phyloP scores from a whole-genome alignment of 768 basidiomycete species.

The Pilatotrama ljubarskyi region DNA sequence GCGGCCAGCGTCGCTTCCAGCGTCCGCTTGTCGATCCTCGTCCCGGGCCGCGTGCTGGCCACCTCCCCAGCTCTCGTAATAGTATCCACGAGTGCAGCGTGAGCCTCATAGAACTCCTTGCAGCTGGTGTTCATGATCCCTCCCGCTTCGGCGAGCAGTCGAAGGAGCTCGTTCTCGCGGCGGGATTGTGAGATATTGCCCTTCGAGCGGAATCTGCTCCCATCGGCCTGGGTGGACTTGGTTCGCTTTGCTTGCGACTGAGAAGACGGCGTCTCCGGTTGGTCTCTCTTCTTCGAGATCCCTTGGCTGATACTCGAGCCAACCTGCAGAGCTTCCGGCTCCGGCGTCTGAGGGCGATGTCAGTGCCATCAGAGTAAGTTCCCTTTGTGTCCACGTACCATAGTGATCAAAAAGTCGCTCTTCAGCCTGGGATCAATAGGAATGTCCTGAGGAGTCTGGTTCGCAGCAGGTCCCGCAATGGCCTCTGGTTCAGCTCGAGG shows the following conservation, averaged over 20 bases:
- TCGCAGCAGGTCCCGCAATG: too few species aligned
- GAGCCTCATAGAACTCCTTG: slow-evolving; percentile 70
- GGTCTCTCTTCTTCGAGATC: slow-evolving; percentile 8
- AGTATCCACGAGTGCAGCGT: slow-evolving; percentile 59
- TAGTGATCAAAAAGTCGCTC: slow-evolving; percentile 1
- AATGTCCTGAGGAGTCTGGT: background rate
- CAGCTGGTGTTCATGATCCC: slow-evolving; percentile 67
- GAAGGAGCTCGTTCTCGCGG: slow-evolving; percentile 77
- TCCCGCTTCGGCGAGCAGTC: slow-evolving; percentile 61
- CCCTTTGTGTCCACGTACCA: slow-evolving; percentile 2
- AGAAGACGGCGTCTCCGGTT: slow-evolving; percentile 3
- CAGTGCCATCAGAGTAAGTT: background rate
- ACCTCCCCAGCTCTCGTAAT: slow-evolving; percentile 62
- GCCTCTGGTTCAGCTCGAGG: background rate
- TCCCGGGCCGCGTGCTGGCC: slow-evolving; percentile 67
- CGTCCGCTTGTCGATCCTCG: slow-evolving; percentile 74
- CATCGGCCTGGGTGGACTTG: slow-evolving; percentile 10
- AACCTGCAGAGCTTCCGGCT: background rate
- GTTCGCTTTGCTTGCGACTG: slow-evolving; percentile 17
- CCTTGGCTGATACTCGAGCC: background rate
- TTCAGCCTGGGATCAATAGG: slow-evolving; percentile 8
- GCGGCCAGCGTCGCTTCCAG: slow-evolving; percentile 56
- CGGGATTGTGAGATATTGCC: slow-evolving; percentile 77
- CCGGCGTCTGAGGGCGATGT: slow-evolving; percentile 5
- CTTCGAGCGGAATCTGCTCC: slow-evolving; percentile 33